phyloP scores from a whole-genome alignment of 306 rosid genomes.

The Citrullus amarus region DNA sequence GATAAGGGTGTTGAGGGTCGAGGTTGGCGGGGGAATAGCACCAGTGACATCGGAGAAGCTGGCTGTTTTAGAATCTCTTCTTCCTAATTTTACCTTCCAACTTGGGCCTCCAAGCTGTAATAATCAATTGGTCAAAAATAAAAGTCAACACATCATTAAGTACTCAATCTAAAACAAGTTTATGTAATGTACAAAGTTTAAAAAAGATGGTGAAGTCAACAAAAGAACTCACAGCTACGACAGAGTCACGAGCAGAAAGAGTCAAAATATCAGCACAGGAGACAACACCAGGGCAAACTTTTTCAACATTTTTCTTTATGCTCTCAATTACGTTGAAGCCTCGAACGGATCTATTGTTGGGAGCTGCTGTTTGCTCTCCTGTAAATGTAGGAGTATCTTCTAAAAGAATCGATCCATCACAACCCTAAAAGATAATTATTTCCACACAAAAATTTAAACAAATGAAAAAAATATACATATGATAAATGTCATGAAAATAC shows the following conservation, averaged over 20 bases:
- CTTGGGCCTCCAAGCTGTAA: conserved; percentile 81
- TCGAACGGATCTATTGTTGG: conserved; percentile 18
- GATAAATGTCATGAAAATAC: background rate
- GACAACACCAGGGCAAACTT: conserved; percentile 12
- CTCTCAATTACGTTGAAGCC: conserved; percentile 20
- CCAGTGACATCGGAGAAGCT: conserved; percentile 47
- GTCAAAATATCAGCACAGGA: conserved; percentile 29
- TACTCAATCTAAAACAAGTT: background rate
- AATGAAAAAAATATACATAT: background rate
- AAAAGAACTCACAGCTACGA: conserved; percentile 30
- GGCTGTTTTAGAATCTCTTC: conserved; percentile 73
- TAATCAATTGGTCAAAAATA: background rate
- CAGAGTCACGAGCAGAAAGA: conserved; percentile 60
- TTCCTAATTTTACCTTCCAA: conserved; percentile 70
- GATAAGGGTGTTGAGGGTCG: conserved; percentile 31
- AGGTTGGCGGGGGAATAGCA: conserved; percentile 46
- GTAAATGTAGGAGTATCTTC: conserved; percentile 18
- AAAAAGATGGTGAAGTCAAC: background rate
- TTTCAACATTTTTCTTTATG: conserved; percentile 13
- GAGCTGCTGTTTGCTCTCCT: conserved; percentile 25
- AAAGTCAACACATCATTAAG: background rate
- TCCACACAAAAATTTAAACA: background rate
- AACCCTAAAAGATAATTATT: conserved; percentile 3
- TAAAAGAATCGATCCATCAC: conserved; percentile 26
- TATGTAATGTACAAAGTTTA: background rate